Base-by-base conservation (phyloP, 1,139 yeast genomes). In the Diutina scorzettiae region DNA sequence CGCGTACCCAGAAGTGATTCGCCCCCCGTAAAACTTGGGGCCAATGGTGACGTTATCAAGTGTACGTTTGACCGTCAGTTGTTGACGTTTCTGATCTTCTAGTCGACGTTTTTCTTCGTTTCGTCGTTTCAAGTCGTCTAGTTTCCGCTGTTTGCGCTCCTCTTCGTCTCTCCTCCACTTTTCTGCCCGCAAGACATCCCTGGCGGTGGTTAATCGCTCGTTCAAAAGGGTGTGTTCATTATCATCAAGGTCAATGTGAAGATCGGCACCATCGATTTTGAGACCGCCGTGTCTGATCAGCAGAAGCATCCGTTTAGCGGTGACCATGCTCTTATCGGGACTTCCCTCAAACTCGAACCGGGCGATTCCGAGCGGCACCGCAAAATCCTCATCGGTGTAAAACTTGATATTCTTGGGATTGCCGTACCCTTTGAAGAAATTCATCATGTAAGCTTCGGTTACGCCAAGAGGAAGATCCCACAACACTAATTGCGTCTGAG, bases 361-460 rank as follows among this genome's bases (percentile, higher is more conserved):
- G 39, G 82, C 83, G 28, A 86, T 64, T 3, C 95, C 94, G 42
- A 87, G 59, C 0, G 95, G 91, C 19, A 81, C 83, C 2, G 89
- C 95, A 43, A 83, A 78, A 17, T 69, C 66, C 1, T 93, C 86
- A 53, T 89, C 94, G 47, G 72, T 74, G 18, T 80, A 64, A 46
- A 78, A 69, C 47, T 75, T 76, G 44, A 83, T 63, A 36, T 74
- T 77, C 46, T 59, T 62, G 3, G 69, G 54, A 43, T 71, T 72
- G 2, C 96, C 96, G 58, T 68, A 82, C 30, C 71, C 62, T 37
- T 67, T 66, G 47, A 86, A 56, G 47, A 55, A 77, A 47, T 79
- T 79, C 57, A 46, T 78, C 53, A 50, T 70, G 60, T 50, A 68
- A 17, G 49, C 66, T 60, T 51, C 80, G 58, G 50, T 80, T 56